Evolutionary conservation across 208 protist genomes (phyloP), one percentile per base, ranked within the genome.

Genomic region (Chromosphaera perkinsii): DNA sequence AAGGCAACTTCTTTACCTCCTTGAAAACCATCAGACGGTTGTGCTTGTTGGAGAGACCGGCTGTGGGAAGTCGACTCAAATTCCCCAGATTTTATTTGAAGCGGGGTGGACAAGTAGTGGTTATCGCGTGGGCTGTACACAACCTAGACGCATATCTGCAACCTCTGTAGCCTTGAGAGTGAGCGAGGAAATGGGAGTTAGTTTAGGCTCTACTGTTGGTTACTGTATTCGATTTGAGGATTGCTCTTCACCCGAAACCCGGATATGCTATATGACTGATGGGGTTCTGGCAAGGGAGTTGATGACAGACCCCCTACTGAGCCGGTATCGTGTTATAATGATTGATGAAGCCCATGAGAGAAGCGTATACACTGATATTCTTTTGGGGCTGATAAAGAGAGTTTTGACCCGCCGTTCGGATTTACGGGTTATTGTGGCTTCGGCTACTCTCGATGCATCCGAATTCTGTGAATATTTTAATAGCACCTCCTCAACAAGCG

Each of bases 301-400:
- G 3, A 59, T 91, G 3, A 33, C 67, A 33, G 84, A 90, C 29
- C 33, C 55, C 17, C 60, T 79, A 33, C 65, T 89, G 4, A 69
- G 78, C 9, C 64, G 72, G 24, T 94, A 94, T 70, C 77, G 71
- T 22, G 60, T 56, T 9, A 76, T 93, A 3, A 80, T 94, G 58
- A 87, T 93, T 85, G 91, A 95, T 76, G 91, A 95, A 75, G 89
- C 88, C n/a, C 96, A 99, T 84, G 96, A 99, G 83, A 83, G 96
- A 39, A 98, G 94, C 5, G 65, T 94, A 9, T 35, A 68, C 7
- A 89, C 82, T 24, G 95, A 98, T 75, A 89, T 97, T 22, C 76
- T 98, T 29, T 94, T 98, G 76, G 94, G 93, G 9, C 80, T 97
- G 39, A 73, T 98, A 33, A 79, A 73, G 62, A 63, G 35, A 72